phyloP scores from a whole-genome alignment of 208 protist species.

The Acanthamoeba royreba region DNA sequence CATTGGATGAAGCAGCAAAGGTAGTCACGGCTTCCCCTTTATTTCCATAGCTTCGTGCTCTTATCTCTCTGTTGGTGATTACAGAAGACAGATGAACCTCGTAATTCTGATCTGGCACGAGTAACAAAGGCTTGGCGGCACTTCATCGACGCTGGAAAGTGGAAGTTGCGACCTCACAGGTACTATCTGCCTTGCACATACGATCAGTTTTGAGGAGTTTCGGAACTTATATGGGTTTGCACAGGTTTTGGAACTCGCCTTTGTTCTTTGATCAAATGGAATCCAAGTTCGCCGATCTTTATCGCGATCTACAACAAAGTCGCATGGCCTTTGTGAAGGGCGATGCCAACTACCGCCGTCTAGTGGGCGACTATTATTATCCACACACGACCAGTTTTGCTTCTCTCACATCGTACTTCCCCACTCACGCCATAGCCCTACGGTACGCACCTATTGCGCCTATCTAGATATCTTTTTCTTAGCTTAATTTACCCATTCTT shows the following conservation, averaged over 20 bases:
- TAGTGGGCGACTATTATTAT: neutral
- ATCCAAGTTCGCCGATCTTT: neutral
- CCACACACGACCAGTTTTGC: neutral
- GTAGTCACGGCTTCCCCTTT: neutral
- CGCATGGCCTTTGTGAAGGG: neutral
- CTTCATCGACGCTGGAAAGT: neutral
- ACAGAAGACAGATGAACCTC: neutral
- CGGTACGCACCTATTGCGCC: neutral
- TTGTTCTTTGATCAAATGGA: neutral
- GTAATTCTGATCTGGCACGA: neutral
- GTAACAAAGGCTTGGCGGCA: neutral
- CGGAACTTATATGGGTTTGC: neutral
- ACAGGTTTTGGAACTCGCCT: constrained; percentile 25
- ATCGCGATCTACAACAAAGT: neutral
- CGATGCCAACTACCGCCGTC: constrained; percentile 16
- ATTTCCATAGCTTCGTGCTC: no score
- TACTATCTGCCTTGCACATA: neutral
- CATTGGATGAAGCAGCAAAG: neutral
- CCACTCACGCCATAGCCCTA: neutral
- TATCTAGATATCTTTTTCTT: neutral
- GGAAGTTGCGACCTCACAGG: neutral
- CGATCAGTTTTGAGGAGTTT: neutral
- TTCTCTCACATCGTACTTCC: neutral
- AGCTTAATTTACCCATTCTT: neutral
- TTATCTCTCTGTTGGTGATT: neutral